Evolutionary conservation across 2,329 filamentous ascomycete species (phyloP).

Genomic region (Aspergillus sp.): DNA sequence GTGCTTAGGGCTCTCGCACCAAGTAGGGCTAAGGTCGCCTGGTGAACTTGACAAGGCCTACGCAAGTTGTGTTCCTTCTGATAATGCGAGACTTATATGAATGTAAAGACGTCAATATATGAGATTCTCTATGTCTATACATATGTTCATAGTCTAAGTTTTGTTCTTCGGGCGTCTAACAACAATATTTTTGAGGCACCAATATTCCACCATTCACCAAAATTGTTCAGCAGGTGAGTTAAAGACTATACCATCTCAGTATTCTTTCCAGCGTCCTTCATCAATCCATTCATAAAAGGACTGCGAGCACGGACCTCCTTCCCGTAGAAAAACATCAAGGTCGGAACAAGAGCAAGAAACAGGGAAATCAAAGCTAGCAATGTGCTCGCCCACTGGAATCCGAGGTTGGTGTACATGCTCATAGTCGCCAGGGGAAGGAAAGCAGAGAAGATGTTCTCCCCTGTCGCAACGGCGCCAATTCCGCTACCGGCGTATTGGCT

Average conservation of each 20-base stretch:
- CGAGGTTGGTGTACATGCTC: conserved; percentile 36
- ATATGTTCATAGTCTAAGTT: not conserved
- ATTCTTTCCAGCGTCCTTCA: not conserved
- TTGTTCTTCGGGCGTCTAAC: not conserved
- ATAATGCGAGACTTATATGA: too few species aligned
- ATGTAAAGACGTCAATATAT: not conserved
- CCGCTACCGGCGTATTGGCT: conserved; percentile 49
- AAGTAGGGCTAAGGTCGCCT: too few species aligned
- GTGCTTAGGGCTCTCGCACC: too few species aligned
- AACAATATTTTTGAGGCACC: not conserved
- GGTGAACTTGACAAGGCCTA: too few species aligned
- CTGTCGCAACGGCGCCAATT: conserved; percentile 45
- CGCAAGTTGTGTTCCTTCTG: too few species aligned
- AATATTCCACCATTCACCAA: not conserved
- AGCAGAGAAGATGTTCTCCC: conserved; percentile 45
- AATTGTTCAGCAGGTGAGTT: not conserved
- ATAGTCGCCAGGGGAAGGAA: conserved; percentile 45
- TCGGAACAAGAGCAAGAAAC: conserved; percentile 32
- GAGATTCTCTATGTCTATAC: not conserved
- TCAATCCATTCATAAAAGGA: conserved; percentile 19
- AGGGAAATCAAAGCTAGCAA: conserved; percentile 41
- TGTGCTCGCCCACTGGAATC: conserved; percentile 42
- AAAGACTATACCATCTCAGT: not conserved
- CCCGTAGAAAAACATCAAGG: conserved; percentile 39
- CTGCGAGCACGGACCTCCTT: conserved; percentile 28